phyloP scores from a whole-genome alignment of 176 grass and related monocot genomes.

The Microstegium vimineum region DNA sequence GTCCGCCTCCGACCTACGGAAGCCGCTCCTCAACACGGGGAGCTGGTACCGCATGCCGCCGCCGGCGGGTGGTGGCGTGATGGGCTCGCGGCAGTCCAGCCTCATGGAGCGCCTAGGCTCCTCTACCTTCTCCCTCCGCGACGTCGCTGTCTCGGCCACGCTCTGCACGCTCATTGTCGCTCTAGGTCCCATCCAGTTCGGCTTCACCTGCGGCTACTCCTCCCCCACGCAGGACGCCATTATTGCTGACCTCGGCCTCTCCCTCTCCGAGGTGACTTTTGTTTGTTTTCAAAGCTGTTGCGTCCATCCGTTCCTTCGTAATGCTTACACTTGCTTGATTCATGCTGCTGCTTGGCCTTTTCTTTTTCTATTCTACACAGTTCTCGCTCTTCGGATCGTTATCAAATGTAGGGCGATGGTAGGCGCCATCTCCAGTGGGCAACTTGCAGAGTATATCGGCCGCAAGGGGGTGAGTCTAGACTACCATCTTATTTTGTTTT shows the following conservation, averaged over 20 bases:
- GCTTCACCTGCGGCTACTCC: conserved; percentile 82
- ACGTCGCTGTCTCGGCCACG: conserved; percentile 61
- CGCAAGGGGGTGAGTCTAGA: conserved; percentile 70
- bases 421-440: conserved; percentile 81
- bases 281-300: no score
- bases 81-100: conserved; percentile 75
- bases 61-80: conserved; percentile 39
- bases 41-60: conserved; percentile 93
- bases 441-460: conserved; percentile 89
- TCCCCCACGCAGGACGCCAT: conserved; percentile 76
- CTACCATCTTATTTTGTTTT: neutral
- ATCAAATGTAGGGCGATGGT: conserved; percentile 89
- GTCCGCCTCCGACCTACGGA: conserved; percentile 64
- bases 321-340: neutral
- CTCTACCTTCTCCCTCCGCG: conserved; percentile 50
- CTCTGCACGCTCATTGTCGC: conserved; percentile 91
- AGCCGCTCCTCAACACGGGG: conserved; percentile 92
- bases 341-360: neutral
- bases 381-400: conserved; percentile 83
- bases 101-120: conserved; percentile 81
- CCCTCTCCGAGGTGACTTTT: conserved; percentile 86
- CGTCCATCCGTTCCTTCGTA: neutral
- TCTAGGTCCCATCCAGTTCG: conserved; percentile 86
- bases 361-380: neutral
- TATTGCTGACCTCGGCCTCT: conserved; percentile 69